Conservation (phyloP, 192 early-diverging fungal species). For the Paraglomus brasilianum region DNA sequence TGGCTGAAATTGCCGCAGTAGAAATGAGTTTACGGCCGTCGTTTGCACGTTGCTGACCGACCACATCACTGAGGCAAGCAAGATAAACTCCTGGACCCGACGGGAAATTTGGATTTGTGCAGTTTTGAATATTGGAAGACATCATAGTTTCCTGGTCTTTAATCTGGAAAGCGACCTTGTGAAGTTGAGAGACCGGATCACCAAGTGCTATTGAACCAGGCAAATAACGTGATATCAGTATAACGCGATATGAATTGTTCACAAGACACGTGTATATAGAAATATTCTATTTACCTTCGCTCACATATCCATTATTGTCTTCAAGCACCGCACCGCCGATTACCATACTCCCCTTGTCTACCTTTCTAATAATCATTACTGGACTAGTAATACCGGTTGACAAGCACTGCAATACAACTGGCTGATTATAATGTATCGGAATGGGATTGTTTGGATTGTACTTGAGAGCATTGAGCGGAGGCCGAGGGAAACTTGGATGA, state of each 20-base stretch:
- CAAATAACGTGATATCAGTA: constrained; percentile 20
- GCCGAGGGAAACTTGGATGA: constrained; percentile 66
- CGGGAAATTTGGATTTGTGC: constrained; percentile 41
- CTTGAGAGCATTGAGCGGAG: constrained; percentile 71
- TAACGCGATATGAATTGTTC: background rate
- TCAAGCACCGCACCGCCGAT: constrained; percentile 59
- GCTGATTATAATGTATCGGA: constrained; percentile 84
- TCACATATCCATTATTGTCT: constrained; percentile 24
- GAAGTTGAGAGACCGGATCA: constrained; percentile 85
- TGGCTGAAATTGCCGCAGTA: constrained; percentile 28
- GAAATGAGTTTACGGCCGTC: constrained; percentile 51
- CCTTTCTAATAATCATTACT: constrained; percentile 80
- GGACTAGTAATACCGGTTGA: constrained; percentile 80
- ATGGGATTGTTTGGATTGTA: constrained; percentile 59
- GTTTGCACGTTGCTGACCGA: constrained; percentile 65
- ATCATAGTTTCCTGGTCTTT: constrained; percentile 39
- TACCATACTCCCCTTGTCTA: constrained; percentile 80
- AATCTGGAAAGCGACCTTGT: constrained; percentile 89
- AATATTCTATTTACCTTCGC: constrained; percentile 34
- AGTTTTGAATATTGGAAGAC: constrained; percentile 27
- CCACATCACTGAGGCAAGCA: constrained; percentile 75
- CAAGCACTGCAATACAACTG: constrained; percentile 83
- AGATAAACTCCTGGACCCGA: constrained; percentile 57
- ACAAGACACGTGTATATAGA: background rate
- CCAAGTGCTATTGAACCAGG: constrained; percentile 56